Evolutionary conservation across 805 yeast species (phyloP), one percentile per base, ranked within the genome.

Genomic region (Candida succiphila): DNA sequence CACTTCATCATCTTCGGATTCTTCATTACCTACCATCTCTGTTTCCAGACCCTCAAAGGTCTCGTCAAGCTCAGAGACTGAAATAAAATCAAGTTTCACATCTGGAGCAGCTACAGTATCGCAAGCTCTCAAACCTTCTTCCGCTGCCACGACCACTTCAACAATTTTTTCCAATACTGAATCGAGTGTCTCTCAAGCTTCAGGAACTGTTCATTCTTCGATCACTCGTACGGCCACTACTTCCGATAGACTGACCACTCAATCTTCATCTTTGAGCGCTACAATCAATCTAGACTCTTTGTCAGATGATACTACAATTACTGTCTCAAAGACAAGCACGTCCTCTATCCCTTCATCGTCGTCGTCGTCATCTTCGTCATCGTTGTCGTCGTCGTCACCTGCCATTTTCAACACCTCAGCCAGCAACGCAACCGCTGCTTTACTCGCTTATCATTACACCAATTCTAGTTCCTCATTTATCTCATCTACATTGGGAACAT

Each of bases 241-340:
- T 2, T 23, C 31, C 12, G n/a, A 5, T 12, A 10, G 32, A 5
- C 18, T 37, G n/a, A 14, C 30, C 3, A 37, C 41, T 7, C 26
- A 31, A 17, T 33, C 58, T 4, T 40, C 41, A 16, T 41, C 56
- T 15, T 39, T 46, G 34, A 29, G 53, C 3, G 37, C 35, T 10
- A 44, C 56, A n/a, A 52, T 57, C 36, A 38, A 51, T 23, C 37
- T 52, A 8, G 32, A 45, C 1, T 36, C 46, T 5, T 42, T 52
- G 34, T 37, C 54, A 17, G 27, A 36, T 7, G 49, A 26, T 10
- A 39, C 37, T 3, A 47, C 54, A 4, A 24, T 45, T 16, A n/a
- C 30, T 6, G 32, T 42, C 17, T 15, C 29, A 10, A n/a, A 31
- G 7, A 5, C 27, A n/a, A 4, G 27, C 8, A 15, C 32, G 17